Evolutionary conservation across 768 basidiomycete species (phyloP).

Genomic region (Tricholoma bakamatsutake): DNA sequence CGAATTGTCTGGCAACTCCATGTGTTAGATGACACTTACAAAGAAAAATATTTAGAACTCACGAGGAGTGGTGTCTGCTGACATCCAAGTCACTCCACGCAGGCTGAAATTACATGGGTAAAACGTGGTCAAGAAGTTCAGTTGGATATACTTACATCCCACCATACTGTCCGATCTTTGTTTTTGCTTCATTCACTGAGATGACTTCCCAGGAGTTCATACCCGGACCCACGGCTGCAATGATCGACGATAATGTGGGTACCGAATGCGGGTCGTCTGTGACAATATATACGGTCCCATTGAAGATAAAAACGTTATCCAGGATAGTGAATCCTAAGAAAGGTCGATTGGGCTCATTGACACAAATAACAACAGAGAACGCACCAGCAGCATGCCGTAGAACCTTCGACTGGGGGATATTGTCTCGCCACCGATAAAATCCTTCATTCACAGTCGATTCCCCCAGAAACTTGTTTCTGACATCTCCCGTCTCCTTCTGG

Average conservation of each 20-base stretch:
- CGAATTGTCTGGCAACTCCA: slow-evolving; percentile 46
- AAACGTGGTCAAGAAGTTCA: not conserved
- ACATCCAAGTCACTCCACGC: slow-evolving; percentile 65
- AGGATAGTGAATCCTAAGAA: slow-evolving; percentile 73
- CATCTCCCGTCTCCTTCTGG: slow-evolving; percentile 22
- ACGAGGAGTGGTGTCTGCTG: slow-evolving; percentile 48
- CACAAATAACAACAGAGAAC: slow-evolving; percentile 13
- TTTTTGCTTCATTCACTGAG: slow-evolving; percentile 41
- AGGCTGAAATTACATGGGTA: slow-evolving; percentile 33
- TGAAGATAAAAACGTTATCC: slow-evolving; percentile 73
- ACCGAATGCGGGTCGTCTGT: slow-evolving; percentile 58
- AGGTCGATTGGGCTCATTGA: not conserved
- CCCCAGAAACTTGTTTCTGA: slow-evolving; percentile 23
- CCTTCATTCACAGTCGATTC: slow-evolving; percentile 45
- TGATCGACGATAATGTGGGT: slow-evolving; percentile 49
- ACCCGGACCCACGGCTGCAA: slow-evolving; percentile 32
- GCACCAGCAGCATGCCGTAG: slow-evolving; percentile 63
- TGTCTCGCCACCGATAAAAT: slow-evolving; percentile 47
- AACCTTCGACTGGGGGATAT: slow-evolving; percentile 50
- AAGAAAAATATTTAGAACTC: slow-evolving; percentile 19
- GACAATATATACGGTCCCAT: slow-evolving; percentile 70
- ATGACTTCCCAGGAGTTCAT: slow-evolving; percentile 56
- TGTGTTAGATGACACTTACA: not conserved
- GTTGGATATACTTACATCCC: slow-evolving; percentile 35
- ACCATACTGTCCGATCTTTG: slow-evolving; percentile 45